These are phyloP conservation scores for Flaveria bidentis DNA, from an alignment of 129 eudicot species.

Conservation along the genomic window DNA sequence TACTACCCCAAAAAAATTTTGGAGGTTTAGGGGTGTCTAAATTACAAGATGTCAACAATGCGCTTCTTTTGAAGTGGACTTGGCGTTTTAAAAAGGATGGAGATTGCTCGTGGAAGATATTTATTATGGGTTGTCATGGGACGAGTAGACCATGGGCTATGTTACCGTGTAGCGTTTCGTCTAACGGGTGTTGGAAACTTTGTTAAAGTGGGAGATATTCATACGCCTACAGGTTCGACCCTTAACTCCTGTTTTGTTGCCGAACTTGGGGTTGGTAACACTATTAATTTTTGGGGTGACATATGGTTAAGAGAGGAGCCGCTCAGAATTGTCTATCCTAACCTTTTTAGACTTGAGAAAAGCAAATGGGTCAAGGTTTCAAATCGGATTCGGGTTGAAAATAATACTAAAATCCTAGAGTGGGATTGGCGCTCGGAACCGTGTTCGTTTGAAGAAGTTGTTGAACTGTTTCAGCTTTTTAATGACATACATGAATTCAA, in stretches of 20 bases:
- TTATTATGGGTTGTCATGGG: no score
- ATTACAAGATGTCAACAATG: no score
- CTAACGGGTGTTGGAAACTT: no score
- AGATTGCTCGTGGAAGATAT: no score
- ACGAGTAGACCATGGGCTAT: no score
- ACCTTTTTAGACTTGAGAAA: no score
- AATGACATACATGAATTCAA: not conserved
- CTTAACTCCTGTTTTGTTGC: not conserved
- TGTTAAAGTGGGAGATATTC: not conserved
- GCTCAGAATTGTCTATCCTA: not conserved
- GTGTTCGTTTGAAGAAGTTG: not conserved
- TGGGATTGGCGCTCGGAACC: not conserved
- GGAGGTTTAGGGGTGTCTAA: no score
- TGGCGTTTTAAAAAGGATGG: no score
- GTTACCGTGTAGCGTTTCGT: no score
- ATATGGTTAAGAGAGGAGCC: not conserved
- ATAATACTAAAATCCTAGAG: no score
- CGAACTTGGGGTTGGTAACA: not conserved
- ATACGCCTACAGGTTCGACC: not conserved
- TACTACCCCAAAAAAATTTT: no score
- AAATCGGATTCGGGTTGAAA: not conserved
- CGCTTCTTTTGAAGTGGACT: no score
- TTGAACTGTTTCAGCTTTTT: not conserved
- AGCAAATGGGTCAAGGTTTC: not conserved
- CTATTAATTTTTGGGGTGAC: not conserved